Evolutionary conservation across 768 basidiomycete genomes (phyloP), one percentile per base, ranked within the genome.

Genomic region (Macrolepiota albuminosa): DNA sequence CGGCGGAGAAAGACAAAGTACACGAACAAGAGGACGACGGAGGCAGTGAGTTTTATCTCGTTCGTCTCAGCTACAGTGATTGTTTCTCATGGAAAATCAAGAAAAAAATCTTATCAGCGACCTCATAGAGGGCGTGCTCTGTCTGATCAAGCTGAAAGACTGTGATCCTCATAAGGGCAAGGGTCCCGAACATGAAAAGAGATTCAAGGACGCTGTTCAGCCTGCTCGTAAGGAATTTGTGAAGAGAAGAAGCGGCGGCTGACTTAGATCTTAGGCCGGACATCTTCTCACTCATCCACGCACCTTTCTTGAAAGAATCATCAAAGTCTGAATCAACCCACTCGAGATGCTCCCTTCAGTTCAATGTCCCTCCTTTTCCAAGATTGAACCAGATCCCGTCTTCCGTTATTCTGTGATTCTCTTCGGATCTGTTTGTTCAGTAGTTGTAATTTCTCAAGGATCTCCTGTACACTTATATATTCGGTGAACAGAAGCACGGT

Each of bases 1-100:
- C 43, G 42, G 54, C 40, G 26, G 45, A 37, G 43, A 60, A 54
- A 57, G 59, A 47, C n/a, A 47, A 55, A 26, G 37, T 55, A 33
- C 48, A 56, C n/a, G 40, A 43, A 40, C 47, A 56, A 36, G 47
- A 42, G 26, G 34, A 26, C 13, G 36, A n/a, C 6, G 34, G 11
- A 31, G 13, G 11, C 31, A 46, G 45, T 53, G 45, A 53, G 58
- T 47, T 36, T 7, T 2, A 4, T 24, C 43, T 29, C 29, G 29
- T 4, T 29, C 3, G 34, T 47, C 58, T 39, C 31, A 9, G 11
- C 21, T 21, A 43, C 42, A 4, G 21, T 39, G 33, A 40, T 31
- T 6, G 29, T 29, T 49, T 40, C 26, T 42, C 34, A 58, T 42
- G 5, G 6, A 39, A 21, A 58, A 16, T 47, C 24, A 2, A 42